Base-by-base conservation (phyloP, 2,329 filamentous ascomycete genomes). In the Pyrenophora graminea region DNA sequence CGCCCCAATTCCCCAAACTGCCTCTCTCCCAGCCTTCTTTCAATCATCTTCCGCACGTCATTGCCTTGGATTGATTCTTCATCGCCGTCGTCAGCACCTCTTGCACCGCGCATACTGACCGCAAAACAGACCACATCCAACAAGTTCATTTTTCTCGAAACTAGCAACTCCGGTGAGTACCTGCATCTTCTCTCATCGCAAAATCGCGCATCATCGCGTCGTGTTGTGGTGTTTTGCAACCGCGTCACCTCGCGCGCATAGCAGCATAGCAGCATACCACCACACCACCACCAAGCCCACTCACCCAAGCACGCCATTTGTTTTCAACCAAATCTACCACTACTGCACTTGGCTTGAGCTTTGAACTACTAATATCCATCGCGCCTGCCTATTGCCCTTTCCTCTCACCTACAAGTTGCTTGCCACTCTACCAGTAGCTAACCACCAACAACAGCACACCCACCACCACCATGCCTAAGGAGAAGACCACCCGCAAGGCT, bases 401-500 rank as follows among this genome's bases (percentile, higher is more conserved):
- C 21, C 41, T 42, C 41, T 45, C 32, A 31, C 38, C 31, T 43
- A 34, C 32, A 37, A 36, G 39, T 34, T 40, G 25, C 31, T 36
- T 25, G 19, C 44, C 9, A 44, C 36, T 48, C 43, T 10, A 55
- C 39, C 51, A 48, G 17, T 42, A 50, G 38, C 56, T 58, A 48
- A 58, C 52, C 36, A 33, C 30, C 31, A 38, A 55, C 56, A 27
- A 45, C 55, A 62, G 53, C 31, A 32, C 27, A 44, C 39, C 48
- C 42, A 39, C 48, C 47, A 85, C 60, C 47, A 85, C 60, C 59
- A 89, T 89, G 86, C 85, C 86, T 70, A 88, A 88, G 80, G 85
- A 85, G 65, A 83, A 83, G 76, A 76, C 80, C 59, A 80, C 78
- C 63, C 82, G 82, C 71, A 85, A 84, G 78, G 71, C 74, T 72